Percentiles rank a stretch among this genome's conserved stretches.
phyloP scores from a whole-genome alignment of 2,329 filamentous ascomycete genomes.

The Ceratocystis cubensis region DNA sequence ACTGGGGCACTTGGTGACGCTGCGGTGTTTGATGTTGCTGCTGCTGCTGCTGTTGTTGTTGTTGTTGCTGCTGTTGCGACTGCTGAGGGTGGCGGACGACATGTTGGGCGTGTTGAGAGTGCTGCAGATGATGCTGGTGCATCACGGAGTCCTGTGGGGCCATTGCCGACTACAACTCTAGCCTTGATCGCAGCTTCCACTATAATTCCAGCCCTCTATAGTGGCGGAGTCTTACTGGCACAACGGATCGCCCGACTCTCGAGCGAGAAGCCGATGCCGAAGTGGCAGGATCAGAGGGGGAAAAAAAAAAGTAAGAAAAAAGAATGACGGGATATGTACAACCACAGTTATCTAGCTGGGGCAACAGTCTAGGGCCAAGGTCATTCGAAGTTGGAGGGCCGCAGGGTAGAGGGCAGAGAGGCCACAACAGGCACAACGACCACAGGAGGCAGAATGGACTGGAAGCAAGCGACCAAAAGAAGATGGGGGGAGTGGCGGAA shows the following conservation, averaged over 20 bases:
- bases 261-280: not conserved
- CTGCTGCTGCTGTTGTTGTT: not conserved
- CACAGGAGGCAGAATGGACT: not conserved
- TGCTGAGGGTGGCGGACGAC: constrained; percentile 20
- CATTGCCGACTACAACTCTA: constrained; percentile 9
- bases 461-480: not conserved
- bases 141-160: constrained; percentile 9
- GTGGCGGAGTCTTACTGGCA: constrained; percentile 4
- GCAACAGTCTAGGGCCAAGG: not conserved
- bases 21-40: constrained; percentile 25
- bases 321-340: not conserved
- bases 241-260: constrained; percentile 3
- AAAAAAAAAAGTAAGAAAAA: not conserved
- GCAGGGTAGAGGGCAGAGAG: not conserved
- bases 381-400: not conserved
- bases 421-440: not conserved
- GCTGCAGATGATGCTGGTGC: constrained; percentile 25
- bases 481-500: not conserved
- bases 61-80: constrained; percentile 12
- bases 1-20: not conserved
- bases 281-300: not conserved
- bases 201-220: constrained; percentile 1
- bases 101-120: constrained; percentile 18
- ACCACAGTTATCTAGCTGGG: not conserved
- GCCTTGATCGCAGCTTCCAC: not conserved